phyloP scores from a whole-genome alignment of 2,329 filamentous ascomycete genomes.

The Aspergillus vadensis region DNA sequence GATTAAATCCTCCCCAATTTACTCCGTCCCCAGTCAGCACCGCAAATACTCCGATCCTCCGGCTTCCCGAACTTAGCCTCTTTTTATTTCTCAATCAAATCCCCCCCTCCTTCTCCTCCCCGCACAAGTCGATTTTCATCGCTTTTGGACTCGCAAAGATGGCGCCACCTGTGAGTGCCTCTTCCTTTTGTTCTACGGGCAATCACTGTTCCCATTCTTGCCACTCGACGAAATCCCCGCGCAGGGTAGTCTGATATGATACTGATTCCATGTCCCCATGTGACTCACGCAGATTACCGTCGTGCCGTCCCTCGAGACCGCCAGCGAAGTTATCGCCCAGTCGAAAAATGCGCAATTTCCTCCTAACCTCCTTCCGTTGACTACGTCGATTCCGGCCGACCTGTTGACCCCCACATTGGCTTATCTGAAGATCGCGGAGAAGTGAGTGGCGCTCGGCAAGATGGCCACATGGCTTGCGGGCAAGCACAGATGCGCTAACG shows the following conservation, averaged over 20 bases:
- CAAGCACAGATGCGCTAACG: slow-evolving; percentile 16
- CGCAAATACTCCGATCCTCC: background rate
- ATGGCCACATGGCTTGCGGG: slow-evolving; percentile 5
- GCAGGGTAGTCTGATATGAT: background rate
- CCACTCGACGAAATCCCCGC: background rate
- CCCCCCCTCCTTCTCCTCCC: slow-evolving; percentile 16
- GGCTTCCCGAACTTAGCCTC: background rate
- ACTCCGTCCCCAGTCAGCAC: background rate
- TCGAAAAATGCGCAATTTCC: slow-evolving; percentile 56
- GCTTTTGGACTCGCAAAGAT: slow-evolving; percentile 18
- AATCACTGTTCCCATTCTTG: background rate
- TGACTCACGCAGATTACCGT: slow-evolving; percentile 48
- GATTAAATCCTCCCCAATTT: background rate
- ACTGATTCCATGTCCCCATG: slow-evolving; percentile 11
- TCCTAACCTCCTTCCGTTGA: slow-evolving; percentile 79
- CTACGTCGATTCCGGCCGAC: slow-evolving; percentile 84
- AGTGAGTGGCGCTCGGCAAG: slow-evolving; percentile 52
- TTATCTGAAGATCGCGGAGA: slow-evolving; percentile 84
- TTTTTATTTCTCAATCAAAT: background rate
- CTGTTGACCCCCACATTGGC: slow-evolving; percentile 92
- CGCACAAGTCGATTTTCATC: slow-evolving; percentile 6
- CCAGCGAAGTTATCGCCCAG: slow-evolving; percentile 58
- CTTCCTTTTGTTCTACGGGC: background rate
- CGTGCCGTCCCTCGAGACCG: slow-evolving; percentile 63
- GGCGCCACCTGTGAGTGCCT: slow-evolving; percentile 31